Percentiles rank a stretch among this genome's conserved stretches.
These are phyloP conservation scores for Cutaneotrichosporon cavernicola DNA, from an alignment of 1,284 basidiomycete species.

Conservation along the genomic window DNA sequence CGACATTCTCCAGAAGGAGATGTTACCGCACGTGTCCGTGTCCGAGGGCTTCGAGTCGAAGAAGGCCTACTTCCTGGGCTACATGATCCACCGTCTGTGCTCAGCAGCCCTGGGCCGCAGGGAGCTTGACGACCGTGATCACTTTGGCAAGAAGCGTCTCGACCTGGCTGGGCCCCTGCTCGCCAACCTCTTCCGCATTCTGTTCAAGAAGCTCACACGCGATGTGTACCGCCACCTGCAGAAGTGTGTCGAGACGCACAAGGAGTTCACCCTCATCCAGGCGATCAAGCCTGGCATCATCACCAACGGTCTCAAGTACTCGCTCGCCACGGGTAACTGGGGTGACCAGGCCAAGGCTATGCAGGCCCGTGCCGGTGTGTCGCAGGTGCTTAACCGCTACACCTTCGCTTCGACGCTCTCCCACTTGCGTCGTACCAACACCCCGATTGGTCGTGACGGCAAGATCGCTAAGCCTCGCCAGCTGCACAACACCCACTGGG, in stretches of 20 bases:
- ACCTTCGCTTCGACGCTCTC: conserved; percentile 98
- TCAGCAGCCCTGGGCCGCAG: conserved; percentile 90
- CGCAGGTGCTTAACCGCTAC: conserved; percentile 97
- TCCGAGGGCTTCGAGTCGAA: conserved; percentile 94
- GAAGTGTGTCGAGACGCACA: conserved; percentile 97
- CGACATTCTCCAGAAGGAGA: conserved; percentile 98
- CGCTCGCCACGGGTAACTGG: conserved; percentile 98
- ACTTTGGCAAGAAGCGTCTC: conserved; percentile 97
- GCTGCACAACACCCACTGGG: conserved; percentile 99
- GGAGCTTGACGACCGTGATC: conserved; percentile 97
- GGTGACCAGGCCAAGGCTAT: conserved; percentile 98
- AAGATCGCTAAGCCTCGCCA: conserved; percentile 99
- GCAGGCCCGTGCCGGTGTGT: conserved; percentile 96
- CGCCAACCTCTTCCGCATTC: conserved; percentile 93
- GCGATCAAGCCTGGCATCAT: conserved; percentile 97
- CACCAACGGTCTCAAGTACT: conserved; percentile 97
- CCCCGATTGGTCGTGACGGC: conserved; percentile 94
- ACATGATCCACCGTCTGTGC: conserved; percentile 96
- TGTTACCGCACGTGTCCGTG: conserved; percentile 97
- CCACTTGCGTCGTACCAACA: conserved; percentile 96
- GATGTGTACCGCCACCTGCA: conserved; percentile 97
- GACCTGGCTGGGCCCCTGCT: conserved; percentile 94
- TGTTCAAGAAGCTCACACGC: conserved; percentile 94
- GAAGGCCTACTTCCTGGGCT: conserved; percentile 99
- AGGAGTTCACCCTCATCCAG: conserved; percentile 87